phyloP scores from a whole-genome alignment of 805 yeast genomes.

The Metschnikowia lunata region DNA sequence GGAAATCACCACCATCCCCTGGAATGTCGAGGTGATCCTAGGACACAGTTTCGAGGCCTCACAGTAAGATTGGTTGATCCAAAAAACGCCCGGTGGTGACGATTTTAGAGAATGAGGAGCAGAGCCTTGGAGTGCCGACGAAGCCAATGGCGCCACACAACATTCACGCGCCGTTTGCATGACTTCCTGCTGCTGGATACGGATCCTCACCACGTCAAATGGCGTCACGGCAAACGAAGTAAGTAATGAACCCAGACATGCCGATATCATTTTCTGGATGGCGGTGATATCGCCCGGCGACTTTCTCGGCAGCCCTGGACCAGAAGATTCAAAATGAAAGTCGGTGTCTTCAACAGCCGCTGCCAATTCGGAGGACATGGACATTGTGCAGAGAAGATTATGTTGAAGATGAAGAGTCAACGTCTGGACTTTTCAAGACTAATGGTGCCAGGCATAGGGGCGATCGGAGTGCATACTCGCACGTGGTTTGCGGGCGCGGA shows the following conservation, averaged over 20 bases:
- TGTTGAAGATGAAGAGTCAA: too few relatives aligned
- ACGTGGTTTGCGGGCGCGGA: too few relatives aligned
- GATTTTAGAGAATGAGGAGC: neutral
- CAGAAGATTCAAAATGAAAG: constrained; percentile 7
- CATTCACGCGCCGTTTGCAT: constrained; percentile 27
- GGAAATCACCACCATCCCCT: constrained; percentile 65
- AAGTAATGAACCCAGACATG: constrained; percentile 68
- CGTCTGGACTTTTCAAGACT: too few relatives aligned
- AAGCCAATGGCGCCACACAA: constrained; percentile 15
- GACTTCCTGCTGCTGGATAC: constrained; percentile 74
- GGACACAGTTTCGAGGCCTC: constrained; percentile 37
- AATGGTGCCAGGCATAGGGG: too few relatives aligned
- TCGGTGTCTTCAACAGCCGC: constrained; percentile 35
- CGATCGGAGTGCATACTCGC: too few relatives aligned
- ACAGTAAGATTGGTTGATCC: constrained; percentile 37
- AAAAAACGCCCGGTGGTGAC: constrained; percentile 22
- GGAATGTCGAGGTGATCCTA: constrained; percentile 62
- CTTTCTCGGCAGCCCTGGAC: neutral
- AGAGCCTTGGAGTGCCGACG: neutral
- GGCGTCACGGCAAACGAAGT: constrained; percentile 77
- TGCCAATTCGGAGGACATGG: constrained; percentile 38
- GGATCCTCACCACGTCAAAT: constrained; percentile 71
- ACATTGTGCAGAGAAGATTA: constrained; percentile 19
- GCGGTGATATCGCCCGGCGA: constrained; percentile 37
- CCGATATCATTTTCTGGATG: constrained; percentile 68